A percentile compares a stretch with the other conserved stretches of the same genome.
Evolutionary conservation across 306 rosid species (phyloP).

Genomic region (Coriaria nepalensis): DNA sequence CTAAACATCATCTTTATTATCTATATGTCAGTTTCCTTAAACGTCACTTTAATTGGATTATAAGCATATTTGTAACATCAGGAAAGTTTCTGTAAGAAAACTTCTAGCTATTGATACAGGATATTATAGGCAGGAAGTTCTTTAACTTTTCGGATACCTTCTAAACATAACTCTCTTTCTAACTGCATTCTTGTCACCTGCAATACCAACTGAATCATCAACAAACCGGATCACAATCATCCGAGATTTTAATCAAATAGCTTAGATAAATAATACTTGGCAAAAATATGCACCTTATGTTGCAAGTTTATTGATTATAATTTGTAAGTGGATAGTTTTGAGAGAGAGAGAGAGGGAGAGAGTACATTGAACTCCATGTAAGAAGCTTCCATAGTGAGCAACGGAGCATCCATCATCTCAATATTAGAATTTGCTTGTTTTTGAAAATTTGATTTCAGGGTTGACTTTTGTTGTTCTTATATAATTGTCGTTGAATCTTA

Average conservation of each 20-base stretch:
- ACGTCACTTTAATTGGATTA: no score
- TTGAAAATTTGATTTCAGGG: no score
- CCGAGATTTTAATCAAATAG: neutral
- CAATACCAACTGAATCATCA: slow-evolving; percentile 62
- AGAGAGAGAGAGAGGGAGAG: slow-evolving; percentile 14
- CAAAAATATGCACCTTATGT: neutral
- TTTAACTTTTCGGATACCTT: slow-evolving; percentile 58
- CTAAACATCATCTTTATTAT: no score
- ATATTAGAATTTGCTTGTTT: no score
- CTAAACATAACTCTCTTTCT: slow-evolving; percentile 82
- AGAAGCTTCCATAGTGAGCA: slow-evolving; percentile 91
- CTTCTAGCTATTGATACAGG: slow-evolving; percentile 34
- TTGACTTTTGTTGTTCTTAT: no score
- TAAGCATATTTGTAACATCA: no score
- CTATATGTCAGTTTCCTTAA: no score
- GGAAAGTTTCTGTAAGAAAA: neutral
- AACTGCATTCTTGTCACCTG: slow-evolving; percentile 63
- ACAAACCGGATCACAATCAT: neutral
- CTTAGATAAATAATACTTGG: neutral
- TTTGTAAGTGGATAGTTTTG: neutral
- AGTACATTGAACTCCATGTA: slow-evolving; percentile 90
- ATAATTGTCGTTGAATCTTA: no score
- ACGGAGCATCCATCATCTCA: slow-evolving; percentile 94
- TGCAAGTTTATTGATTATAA: neutral
- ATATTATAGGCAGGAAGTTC: slow-evolving; percentile 85